These are phyloP conservation scores for Paramecium octaurelia DNA, from an alignment of 73 alveolate genomes.

Conservation along the genomic window DNA sequence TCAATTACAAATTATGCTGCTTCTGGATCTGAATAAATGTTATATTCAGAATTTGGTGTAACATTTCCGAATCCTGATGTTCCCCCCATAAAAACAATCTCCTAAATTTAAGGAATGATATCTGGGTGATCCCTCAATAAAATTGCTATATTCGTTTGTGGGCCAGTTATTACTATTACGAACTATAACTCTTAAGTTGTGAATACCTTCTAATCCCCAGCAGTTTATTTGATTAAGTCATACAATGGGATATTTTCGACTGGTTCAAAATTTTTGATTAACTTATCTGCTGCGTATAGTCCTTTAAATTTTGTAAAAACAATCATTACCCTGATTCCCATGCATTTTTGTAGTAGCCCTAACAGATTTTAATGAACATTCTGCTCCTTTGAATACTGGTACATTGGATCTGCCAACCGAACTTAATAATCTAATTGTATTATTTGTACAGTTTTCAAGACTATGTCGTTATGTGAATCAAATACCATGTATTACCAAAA, in stretches of 20 bases:
- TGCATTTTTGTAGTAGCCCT: background rate
- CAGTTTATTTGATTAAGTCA: background rate
- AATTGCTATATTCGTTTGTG: conserved; percentile 16
- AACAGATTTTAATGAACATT: background rate
- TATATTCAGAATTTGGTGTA: conserved; percentile 54
- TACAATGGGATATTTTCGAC: background rate
- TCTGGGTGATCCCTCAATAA: conserved; percentile 45
- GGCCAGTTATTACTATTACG: conserved; percentile 30
- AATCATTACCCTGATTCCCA: background rate
- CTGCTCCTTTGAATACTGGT: conserved; percentile 22
- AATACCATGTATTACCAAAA: background rate
- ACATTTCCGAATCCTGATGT: conserved; percentile 44
- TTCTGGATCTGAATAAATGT: conserved; percentile 25
- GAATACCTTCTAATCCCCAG: background rate
- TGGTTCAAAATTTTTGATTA: background rate
- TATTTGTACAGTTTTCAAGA: conserved; percentile 11
- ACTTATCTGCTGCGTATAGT: background rate
- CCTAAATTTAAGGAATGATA: background rate
- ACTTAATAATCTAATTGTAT: conserved; percentile 21
- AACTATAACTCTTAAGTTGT: background rate
- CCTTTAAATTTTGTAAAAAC: background rate
- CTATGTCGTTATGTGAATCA: background rate
- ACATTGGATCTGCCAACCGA: background rate
- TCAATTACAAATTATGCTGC: background rate
- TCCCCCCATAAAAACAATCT: conserved; percentile 56